Conservation (phyloP, 163 green algal species). For the Scenedesmus sp. region DNA sequence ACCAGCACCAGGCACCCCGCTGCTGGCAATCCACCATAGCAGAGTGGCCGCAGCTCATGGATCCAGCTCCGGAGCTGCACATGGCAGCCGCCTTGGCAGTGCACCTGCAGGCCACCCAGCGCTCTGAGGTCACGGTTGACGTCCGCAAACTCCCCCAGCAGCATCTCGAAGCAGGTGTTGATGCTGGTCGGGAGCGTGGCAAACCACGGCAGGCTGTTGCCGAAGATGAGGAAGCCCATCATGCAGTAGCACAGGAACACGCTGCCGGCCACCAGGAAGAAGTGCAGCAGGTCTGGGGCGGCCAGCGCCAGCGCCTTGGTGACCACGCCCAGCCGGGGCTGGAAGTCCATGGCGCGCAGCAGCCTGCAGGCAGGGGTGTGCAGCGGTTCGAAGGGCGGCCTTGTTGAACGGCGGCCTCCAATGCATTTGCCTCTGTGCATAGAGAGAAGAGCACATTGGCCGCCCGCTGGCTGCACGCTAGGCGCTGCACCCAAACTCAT, state of each 20-base stretch:
- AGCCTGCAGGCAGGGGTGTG: constrained; percentile 63
- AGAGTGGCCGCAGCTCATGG: too few relatives aligned
- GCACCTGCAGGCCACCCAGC: constrained; percentile 72
- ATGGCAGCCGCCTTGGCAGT: not conserved
- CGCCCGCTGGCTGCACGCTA: too few relatives aligned
- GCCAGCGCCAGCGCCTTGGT: constrained; percentile 80
- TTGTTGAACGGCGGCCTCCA: not conserved
- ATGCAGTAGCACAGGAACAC: constrained; percentile 88
- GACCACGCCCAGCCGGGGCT: constrained; percentile 87
- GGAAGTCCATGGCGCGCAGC: constrained; percentile 94
- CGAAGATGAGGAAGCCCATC: constrained; percentile 90
- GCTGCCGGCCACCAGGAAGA: constrained; percentile 83
- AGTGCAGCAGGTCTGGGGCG: constrained; percentile 86
- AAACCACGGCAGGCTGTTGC: constrained; percentile 73
- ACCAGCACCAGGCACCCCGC: too few relatives aligned
- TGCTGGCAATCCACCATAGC: too few relatives aligned
- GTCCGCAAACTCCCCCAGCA: constrained; percentile 68
- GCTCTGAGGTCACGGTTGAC: constrained; percentile 75
- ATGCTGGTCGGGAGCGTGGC: constrained; percentile 74
- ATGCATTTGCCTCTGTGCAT: too few relatives aligned
- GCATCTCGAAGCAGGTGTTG: constrained; percentile 88
- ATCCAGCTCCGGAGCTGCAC: too few relatives aligned
- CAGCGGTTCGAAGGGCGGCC: not conserved
- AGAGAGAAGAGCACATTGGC: too few relatives aligned
- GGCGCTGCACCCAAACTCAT: too few relatives aligned